phyloP scores from a whole-genome alignment of 352 stramenopile species.

The Globisporangium viniferum region DNA sequence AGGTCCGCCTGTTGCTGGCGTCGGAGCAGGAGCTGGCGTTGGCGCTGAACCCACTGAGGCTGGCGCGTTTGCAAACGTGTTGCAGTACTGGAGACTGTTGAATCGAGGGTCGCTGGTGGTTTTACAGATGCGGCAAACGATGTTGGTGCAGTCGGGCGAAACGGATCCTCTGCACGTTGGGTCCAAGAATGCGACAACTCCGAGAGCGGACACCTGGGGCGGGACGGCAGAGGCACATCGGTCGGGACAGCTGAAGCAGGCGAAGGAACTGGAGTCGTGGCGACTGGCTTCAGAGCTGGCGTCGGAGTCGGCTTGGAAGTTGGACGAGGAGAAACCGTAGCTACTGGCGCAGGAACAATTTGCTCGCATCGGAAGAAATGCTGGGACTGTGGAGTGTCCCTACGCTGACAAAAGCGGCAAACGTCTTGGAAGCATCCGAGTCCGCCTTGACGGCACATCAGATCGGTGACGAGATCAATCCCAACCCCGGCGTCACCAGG shows the following conservation, averaged over 20 bases:
- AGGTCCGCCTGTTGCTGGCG: too few species aligned
- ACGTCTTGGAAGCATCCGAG: slow-evolving; percentile 17
- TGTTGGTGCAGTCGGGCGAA: too few species aligned
- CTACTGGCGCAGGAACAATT: neutral
- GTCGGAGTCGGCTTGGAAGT: neutral
- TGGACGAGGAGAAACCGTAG: neutral
- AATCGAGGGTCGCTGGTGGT: too few species aligned
- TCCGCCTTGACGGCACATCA: slow-evolving; percentile 10
- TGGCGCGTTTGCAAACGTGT: too few species aligned
- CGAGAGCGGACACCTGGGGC: too few species aligned
- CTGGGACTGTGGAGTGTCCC: slow-evolving; percentile 12
- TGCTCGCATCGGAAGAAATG: slow-evolving; percentile 12
- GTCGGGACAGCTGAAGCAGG: neutral
- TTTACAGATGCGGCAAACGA: too few species aligned
- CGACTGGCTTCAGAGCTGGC: neutral
- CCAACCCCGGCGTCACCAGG: slow-evolving; percentile 12
- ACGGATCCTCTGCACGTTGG: too few species aligned
- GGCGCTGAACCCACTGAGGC: too few species aligned
- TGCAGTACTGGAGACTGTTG: too few species aligned
- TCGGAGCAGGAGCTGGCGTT: neutral
- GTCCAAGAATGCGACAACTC: too few species aligned
- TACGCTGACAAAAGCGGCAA: slow-evolving; percentile 19
- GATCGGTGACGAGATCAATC: slow-evolving; percentile 17
- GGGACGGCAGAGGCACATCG: too few species aligned
- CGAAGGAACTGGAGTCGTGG: neutral